Evolutionary conservation across 495 filamentous ascomycete genomes (phyloP), one percentile per base, ranked within the genome.

Genomic region (Penicillium tannophilum): DNA sequence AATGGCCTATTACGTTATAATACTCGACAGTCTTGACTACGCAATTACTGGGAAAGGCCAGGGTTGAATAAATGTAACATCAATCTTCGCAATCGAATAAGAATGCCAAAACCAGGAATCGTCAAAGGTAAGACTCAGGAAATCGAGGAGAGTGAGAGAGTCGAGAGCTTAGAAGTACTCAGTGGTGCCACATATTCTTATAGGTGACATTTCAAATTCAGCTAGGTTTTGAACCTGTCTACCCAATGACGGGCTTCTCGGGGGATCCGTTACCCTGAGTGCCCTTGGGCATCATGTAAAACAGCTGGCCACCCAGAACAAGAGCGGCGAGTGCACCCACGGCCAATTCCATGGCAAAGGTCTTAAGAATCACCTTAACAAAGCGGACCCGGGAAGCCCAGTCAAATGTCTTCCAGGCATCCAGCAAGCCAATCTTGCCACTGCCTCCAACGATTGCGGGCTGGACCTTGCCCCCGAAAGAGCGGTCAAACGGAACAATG

Each of bases 401-500:
- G 63, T 86, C 80, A 65, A 95, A 89, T 26, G 82, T 88, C 48
- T 73, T 79, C 85, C 90, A 88, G 0, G 90, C 90, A 61, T 91
- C 88, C 30, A 81, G 68, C 68, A 93, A 80, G 45, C 83, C 83
- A 54, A 89, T 78, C 60, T 79, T 82, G 63, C 89, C 88, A 67
- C 81, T 83, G 53, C 90, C 90, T 57, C 85, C 88, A 7, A 90
- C 74, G 45, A 89, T 80, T 20, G 81, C 83, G 20, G 87, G 82
- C 28, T 72, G 67, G 19, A 85, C 79, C 63, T 83, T 84, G 14
- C 84, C 79, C 41, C 79, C 84, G 58, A 90, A 90, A 47, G 79
- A 83, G 49, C 87, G 83, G 73, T 92, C 89, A 53, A 91, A 90
- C n/a, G 86, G 84, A 46, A 92, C 86, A 58, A 92, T 89, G 4